A percentile compares a stretch with the other conserved stretches of the same genome.
These are phyloP conservation scores for Coemansia reversa DNA, from an alignment of 192 early-diverging fungal genomes.

Conservation along the genomic window DNA sequence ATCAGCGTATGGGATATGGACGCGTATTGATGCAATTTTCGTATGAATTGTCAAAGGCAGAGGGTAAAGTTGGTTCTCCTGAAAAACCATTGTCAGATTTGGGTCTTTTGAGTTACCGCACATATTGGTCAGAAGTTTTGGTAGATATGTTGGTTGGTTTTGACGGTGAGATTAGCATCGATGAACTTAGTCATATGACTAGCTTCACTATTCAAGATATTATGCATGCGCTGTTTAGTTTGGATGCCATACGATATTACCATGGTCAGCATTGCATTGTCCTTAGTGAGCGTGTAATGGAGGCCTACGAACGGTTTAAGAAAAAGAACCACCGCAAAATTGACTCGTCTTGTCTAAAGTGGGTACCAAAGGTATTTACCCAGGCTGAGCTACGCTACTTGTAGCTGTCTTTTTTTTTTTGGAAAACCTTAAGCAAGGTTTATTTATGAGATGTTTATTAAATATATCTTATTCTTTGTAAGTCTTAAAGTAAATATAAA, in stretches of 20 bases:
- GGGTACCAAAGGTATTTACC: constrained; percentile 80
- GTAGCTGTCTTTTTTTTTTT: constrained; percentile 32
- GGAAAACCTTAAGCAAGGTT: neutral
- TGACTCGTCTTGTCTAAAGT: constrained; percentile 73
- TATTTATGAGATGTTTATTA: neutral
- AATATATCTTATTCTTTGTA: neutral
- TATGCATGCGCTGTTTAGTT: constrained; percentile 81
- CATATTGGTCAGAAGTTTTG: constrained; percentile 92
- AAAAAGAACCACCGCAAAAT: constrained; percentile 81
- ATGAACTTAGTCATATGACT: constrained; percentile 83
- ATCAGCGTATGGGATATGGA: constrained; percentile 95
- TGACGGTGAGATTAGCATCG: constrained; percentile 81
- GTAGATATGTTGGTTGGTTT: constrained; percentile 71
- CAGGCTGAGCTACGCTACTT: constrained; percentile 73
- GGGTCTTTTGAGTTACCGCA: constrained; percentile 89
- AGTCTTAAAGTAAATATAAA: neutral
- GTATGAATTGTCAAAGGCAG: constrained; percentile 94
- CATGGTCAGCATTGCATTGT: constrained; percentile 87
- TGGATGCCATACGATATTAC: constrained; percentile 90
- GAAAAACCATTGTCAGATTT: constrained; percentile 99
- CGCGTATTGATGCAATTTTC: constrained; percentile 92
- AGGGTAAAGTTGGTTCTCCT: constrained; percentile 91
- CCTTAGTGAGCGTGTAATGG: constrained; percentile 81
- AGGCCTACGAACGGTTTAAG: constrained; percentile 72
- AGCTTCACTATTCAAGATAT: constrained; percentile 89